Evolutionary conservation across 495 filamentous ascomycete species (phyloP).

Genomic region (Xylaria cubensis): DNA sequence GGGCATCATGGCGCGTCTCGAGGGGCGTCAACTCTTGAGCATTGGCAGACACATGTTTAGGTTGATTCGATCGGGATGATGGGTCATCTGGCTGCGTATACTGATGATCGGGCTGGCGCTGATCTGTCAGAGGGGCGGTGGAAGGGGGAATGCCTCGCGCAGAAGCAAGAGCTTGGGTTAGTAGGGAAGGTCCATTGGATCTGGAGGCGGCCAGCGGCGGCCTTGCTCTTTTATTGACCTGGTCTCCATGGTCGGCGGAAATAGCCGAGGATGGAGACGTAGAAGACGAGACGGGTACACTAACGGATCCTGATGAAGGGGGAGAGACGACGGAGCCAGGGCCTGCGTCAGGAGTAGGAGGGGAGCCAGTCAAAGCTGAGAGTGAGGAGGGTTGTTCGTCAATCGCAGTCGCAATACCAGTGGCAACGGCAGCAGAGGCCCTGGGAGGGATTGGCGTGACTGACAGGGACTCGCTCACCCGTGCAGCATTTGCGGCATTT

Average conservation of each 20-base stretch:
- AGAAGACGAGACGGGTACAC: conserved; percentile 38
- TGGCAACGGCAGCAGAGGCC: conserved; percentile 31
- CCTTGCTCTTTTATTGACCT: conserved; percentile 53
- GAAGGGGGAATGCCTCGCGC: conserved; percentile 54
- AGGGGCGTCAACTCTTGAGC: conserved; percentile 31
- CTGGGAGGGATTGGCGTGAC: conserved; percentile 34
- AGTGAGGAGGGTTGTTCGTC: conserved; percentile 36
- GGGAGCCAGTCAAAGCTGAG: conserved; percentile 36
- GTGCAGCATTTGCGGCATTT: conserved; percentile 58
- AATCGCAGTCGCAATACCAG: conserved; percentile 37
- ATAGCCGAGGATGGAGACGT: conserved; percentile 35
- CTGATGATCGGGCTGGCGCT: conserved; percentile 39
- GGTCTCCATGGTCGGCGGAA: conserved; percentile 44
- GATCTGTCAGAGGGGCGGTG: conserved; percentile 32
- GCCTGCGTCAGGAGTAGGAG: conserved; percentile 36
- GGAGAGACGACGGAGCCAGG: conserved; percentile 36
- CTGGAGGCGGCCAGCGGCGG: conserved; percentile 48
- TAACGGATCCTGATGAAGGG: conserved; percentile 22
- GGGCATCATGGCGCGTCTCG: conserved; percentile 42
- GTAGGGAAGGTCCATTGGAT: conserved; percentile 54
- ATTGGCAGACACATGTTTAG: conserved; percentile 32
- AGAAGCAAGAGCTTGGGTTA: conserved; percentile 59
- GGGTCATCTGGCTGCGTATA: conserved; percentile 32
- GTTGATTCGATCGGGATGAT: conserved; percentile 25
- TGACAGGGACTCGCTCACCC: conserved; percentile 47